Evolutionary conservation across 2,329 filamentous ascomycete species (phyloP).

Genomic region (Didymella pomorum): DNA sequence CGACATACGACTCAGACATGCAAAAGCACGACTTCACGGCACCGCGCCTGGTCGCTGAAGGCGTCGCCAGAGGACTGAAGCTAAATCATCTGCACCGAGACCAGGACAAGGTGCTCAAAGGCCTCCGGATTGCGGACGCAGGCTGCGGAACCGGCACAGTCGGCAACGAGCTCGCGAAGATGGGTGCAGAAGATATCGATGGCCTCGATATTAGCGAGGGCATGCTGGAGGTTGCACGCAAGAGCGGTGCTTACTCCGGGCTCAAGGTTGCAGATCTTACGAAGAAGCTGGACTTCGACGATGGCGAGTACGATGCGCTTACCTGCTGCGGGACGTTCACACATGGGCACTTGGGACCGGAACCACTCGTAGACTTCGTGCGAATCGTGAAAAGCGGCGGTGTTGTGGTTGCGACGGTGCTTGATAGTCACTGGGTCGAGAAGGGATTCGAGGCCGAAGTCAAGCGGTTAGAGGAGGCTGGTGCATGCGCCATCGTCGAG

Average conservation of each 20-base stretch:
- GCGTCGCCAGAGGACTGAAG: conserved; percentile 25
- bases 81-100: conserved; percentile 25
- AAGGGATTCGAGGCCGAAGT: conserved; percentile 60
- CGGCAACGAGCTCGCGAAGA: conserved; percentile 56
- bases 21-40: conserved; percentile 53
- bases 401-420: conserved; percentile 60
- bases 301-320: conserved; percentile 59
- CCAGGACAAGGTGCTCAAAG: conserved; percentile 22
- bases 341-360: conserved; percentile 63
- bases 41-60: conserved; percentile 49
- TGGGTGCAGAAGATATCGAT: conserved; percentile 58
- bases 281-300: conserved; percentile 50
- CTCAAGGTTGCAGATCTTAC: conserved; percentile 59
- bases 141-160: conserved; percentile 66
- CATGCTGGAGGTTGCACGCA: conserved; percentile 63
- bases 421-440: conserved; percentile 59
- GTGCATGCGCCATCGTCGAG: conserved; percentile 49
- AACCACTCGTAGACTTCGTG: conserved; percentile 59
- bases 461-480: conserved; percentile 47
- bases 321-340: conserved; percentile 65
- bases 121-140: conserved; percentile 58
- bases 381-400: conserved; percentile 59
- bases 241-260: conserved; percentile 58
- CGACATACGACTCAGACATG: conserved; percentile 55
- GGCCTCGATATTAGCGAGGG: conserved; percentile 62